Percentiles rank a stretch among this genome's conserved stretches.
These are phyloP conservation scores for Hippophae rhamnoides DNA, from an alignment of 306 rosid genomes.

Conservation along the genomic window DNA sequence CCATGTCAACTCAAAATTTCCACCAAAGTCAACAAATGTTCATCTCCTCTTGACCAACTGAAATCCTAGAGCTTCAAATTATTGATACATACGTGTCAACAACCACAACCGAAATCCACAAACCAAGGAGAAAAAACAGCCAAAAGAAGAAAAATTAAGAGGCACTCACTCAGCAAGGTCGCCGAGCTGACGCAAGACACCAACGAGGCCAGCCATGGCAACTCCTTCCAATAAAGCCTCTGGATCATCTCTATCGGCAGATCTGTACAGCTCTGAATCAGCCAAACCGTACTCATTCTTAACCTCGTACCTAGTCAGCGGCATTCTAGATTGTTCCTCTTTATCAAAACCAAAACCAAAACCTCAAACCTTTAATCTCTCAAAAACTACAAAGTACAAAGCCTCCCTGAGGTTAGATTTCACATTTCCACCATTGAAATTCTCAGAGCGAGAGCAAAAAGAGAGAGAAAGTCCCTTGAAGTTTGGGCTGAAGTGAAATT, in stretches of 20 bases:
- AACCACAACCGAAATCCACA: background rate
- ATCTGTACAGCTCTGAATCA: slow-evolving; percentile 73
- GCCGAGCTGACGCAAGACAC: slow-evolving; percentile 93
- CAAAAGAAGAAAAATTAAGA: slow-evolving; percentile 4
- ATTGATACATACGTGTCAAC: background rate
- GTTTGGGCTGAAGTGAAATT: slow-evolving; percentile 16
- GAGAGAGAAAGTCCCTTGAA: slow-evolving; percentile 12
- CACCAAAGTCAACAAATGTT: slow-evolving; percentile 5
- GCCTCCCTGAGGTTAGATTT: slow-evolving; percentile 13
- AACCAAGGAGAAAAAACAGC: background rate
- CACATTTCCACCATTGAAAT: slow-evolving; percentile 30
- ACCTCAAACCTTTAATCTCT: slow-evolving; percentile 19
- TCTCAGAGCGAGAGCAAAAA: slow-evolving; percentile 13
- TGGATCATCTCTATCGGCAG: slow-evolving; percentile 81
- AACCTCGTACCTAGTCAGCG: slow-evolving; percentile 64
- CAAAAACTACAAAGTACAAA: background rate
- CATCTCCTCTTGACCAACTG: slow-evolving; percentile 5
- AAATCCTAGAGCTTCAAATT: slow-evolving; percentile 14
- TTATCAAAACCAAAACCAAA: background rate
- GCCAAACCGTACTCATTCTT: slow-evolving; percentile 64
- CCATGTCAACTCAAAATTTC: slow-evolving; percentile 4
- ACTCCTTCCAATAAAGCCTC: slow-evolving; percentile 83
- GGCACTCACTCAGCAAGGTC: slow-evolving; percentile 80
- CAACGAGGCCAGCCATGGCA: slow-evolving; percentile 83
- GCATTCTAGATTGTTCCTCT: slow-evolving; percentile 40